A percentile compares a stretch with the other conserved stretches of the same genome.
phyloP scores from a whole-genome alignment of 768 basidiomycete genomes.

The Tricholoma sp. region DNA sequence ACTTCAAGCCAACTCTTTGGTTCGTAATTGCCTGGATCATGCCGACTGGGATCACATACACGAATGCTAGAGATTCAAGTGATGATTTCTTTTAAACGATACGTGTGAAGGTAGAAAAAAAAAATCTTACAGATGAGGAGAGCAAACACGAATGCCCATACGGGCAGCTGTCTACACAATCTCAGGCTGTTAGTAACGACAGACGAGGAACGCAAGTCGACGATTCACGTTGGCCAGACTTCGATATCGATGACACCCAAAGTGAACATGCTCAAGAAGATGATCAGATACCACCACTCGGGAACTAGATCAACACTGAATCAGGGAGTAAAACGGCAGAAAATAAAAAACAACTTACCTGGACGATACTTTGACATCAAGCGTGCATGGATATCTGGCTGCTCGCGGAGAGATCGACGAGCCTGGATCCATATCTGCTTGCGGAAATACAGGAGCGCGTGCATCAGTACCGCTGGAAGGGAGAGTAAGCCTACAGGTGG shows the following conservation, averaged over 20 bases:
- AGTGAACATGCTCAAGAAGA: slow-evolving; percentile 66
- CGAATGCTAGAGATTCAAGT: slow-evolving; percentile 27
- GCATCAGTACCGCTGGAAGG: slow-evolving; percentile 54
- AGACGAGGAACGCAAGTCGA: too few species aligned
- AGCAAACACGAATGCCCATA: slow-evolving; percentile 47
- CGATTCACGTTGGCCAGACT: slow-evolving; percentile 38
- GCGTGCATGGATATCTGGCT: slow-evolving; percentile 81
- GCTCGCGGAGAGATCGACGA: slow-evolving; percentile 67
- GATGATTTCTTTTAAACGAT: too few species aligned
- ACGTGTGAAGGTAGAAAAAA: too few species aligned
- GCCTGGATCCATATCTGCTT: slow-evolving; percentile 74
- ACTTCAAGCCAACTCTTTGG: slow-evolving; percentile 64
- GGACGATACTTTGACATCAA: slow-evolving; percentile 74
- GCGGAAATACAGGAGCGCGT: slow-evolving; percentile 69
- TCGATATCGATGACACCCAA: slow-evolving; percentile 69
- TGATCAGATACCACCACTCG: slow-evolving; percentile 76
- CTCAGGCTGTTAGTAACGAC: too few species aligned
- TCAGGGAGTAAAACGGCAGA: too few species aligned
- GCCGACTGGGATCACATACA: slow-evolving; percentile 70
- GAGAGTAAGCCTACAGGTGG: too few species aligned
- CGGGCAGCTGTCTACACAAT: too few species aligned
- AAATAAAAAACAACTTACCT: neutral
- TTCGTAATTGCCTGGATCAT: slow-evolving; percentile 75
- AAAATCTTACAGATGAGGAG: slow-evolving; percentile 46
- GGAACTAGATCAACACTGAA: too few species aligned